Evolutionary conservation across 352 stramenopile genomes (phyloP).

Genomic region (Plasmopara halstedii): DNA sequence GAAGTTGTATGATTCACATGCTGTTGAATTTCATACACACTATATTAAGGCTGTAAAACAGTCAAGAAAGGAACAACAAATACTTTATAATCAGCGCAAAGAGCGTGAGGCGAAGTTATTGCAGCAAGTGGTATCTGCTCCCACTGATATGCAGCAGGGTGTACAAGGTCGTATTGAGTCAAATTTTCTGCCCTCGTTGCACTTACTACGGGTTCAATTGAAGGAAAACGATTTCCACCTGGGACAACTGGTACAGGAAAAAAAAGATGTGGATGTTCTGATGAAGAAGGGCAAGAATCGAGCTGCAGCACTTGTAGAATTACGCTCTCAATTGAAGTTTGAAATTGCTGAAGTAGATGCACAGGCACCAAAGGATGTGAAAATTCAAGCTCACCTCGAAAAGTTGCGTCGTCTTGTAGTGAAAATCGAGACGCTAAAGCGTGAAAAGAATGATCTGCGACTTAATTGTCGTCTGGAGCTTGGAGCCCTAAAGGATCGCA

Average conservation of each 20-base stretch:
- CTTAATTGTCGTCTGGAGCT: constrained; percentile 36
- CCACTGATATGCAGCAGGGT: constrained; percentile 14
- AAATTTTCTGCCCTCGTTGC: constrained; percentile 3
- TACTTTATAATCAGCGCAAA: constrained; percentile 28
- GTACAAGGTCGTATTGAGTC: constrained; percentile 5
- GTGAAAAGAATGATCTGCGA: constrained; percentile 40
- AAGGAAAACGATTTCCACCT: constrained; percentile 28
- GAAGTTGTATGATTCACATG: constrained; percentile 14
- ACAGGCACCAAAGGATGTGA: constrained; percentile 23
- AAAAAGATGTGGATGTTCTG: constrained; percentile 29
- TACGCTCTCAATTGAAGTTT: constrained; percentile 26
- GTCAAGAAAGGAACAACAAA: constrained; percentile 41
- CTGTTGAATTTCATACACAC: constrained; percentile 47
- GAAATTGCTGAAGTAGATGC: constrained; percentile 33
- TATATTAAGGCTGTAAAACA: constrained; percentile 51
- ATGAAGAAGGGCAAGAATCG: constrained; percentile 19
- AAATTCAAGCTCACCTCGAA: constrained; percentile 16
- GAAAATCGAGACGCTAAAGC: constrained; percentile 51
- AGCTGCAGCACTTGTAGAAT: constrained; percentile 20
- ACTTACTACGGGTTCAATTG: constrained; percentile 19
- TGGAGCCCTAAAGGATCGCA: constrained; percentile 22
- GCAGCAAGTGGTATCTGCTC: constrained; percentile 37
- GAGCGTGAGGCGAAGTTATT: constrained; percentile 44
- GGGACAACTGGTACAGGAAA: constrained; percentile 38
- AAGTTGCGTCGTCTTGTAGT: constrained; percentile 31